Evolutionary conservation across 192 early-diverging fungal species (phyloP), one percentile per base, ranked within the genome.

Genomic region (Spizellomyces punctatus): DNA sequence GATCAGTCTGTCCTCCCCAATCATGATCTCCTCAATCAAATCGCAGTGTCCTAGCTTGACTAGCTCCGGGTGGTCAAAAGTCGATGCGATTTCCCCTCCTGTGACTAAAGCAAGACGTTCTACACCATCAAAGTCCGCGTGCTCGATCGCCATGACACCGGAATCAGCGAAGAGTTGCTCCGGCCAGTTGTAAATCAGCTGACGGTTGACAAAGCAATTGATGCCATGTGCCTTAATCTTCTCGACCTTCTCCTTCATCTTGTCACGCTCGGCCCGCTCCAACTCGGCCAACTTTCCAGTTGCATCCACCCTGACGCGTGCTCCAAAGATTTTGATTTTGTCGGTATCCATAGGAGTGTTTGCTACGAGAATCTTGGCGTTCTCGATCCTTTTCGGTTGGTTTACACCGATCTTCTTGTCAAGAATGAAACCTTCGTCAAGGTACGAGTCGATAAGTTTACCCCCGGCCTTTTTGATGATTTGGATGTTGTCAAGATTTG

Each of bases 311-410:
- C 93, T 90, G 67, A 99, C 89, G 63, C 94, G 92, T 41, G 97
- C 97, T 67, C 97, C 97, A 83, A 99, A 99, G 64, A 99, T 92
- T 83, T 99, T 99, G 83, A 99, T 95, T 81, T 99, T 99, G 81
- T 99, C 97, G 10, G 97, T 99, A 82, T 99, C 97, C 97, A 99
- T 99, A 44, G 97, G 93, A 71, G 97, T 99, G 80, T 99, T 99
- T 75, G 97, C 97, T 79, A 99, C 89, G 78, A 99, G 84, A 72
- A 99, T 95, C 66, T 88, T 93, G 44, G 95, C 97, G 62, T 96
- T 97, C 82, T 96, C 95, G 58, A 99, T 90, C 41, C 93, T 82
- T 77, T 95, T 96, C 61, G 97, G 97, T 81, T 95, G 94, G 83
- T 98, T 97, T 63, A 97, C 96, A 71, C 97, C 97, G 73, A 98